Conservation (phyloP, 176 grass and related monocot species). For the Poa pratensis region DNA sequence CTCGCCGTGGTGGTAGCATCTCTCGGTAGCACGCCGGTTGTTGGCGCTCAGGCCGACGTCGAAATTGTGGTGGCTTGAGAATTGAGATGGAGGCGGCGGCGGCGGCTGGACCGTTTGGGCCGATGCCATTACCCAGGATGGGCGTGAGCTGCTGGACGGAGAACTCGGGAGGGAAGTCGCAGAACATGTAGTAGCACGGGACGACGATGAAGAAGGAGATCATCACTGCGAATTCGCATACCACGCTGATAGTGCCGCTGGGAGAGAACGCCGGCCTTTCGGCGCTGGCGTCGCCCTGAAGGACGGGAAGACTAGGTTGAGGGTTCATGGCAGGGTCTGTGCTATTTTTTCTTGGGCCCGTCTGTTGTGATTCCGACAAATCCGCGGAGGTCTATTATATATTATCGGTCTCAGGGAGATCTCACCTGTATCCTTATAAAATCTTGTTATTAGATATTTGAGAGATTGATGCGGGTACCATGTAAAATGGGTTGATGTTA, state of each 20-base stretch:
- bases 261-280: not conserved
- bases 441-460: not conserved
- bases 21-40: not conserved
- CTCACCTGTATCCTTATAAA: not conserved
- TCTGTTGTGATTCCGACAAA: not conserved
- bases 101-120: not conserved
- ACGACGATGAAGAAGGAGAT: not conserved
- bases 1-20: not conserved
- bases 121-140: not conserved
- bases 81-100: not conserved
- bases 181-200: not conserved
- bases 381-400: not conserved
- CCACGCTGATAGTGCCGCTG: not conserved
- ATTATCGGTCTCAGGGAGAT: no score
- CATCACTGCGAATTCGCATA: not conserved
- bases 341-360: not conserved
- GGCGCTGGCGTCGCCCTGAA: not conserved
- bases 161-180: not conserved
- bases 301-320: not conserved
- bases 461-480: no score
- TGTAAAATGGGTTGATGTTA: no score
- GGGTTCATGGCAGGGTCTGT: not conserved
- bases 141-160: not conserved
- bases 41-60: not conserved
- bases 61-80: not conserved